Evolutionary conservation across 2,329 filamentous ascomycete species (phyloP), one percentile per base, ranked within the genome.

Genomic region (Diaporthe sp.): DNA sequence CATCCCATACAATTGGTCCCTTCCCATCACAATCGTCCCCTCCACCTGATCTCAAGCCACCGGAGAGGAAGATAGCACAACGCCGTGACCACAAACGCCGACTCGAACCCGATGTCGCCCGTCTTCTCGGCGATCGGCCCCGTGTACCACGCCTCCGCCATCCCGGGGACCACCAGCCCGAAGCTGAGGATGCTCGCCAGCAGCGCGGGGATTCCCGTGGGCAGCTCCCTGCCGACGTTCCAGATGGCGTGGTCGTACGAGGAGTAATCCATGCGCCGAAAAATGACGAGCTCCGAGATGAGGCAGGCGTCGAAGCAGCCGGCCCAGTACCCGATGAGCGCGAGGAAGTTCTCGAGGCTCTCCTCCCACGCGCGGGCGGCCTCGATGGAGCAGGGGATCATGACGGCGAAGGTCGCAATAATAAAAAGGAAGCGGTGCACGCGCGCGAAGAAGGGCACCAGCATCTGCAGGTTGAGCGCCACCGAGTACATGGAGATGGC

Each of bases 41-140:
- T 71, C 75, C 75, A 80, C 61, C 81, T 82, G 75, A 83, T 86
- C 81, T 90, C 88, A 0, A 85, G 67, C 78, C 82, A 85, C 9
- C 88, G 82, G 17, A 90, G 80, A 4, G 87, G 87, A 2, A 88
- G 67, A 72, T 89, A 90, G 35, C 84, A 80, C 42, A 89, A 15
- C 1, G 81, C 85, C 17, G 87, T 88, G 73, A 89, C 79, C 38
- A 86, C 85, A 78, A 92, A 88, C 0, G 91, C 91, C 80, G 91
- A 82, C 83, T 93, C 91, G 74, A 93, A 92, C 0, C 91, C 92
- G 80, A 93, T 89, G 77, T 93, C 91, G 0, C 91, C 91, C 15
- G 90, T 91, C 47, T 78, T 87, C 81, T 86, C 82, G 0, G 90
- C 91, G 77, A 92, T 89, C 0, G 90, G 90, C 0, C 91, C 91